Percentiles rank a stretch among this genome's conserved stretches.
Conservation (phyloP, 169 alveolate genomes). For the Plasmodium knowlesi region DNA sequence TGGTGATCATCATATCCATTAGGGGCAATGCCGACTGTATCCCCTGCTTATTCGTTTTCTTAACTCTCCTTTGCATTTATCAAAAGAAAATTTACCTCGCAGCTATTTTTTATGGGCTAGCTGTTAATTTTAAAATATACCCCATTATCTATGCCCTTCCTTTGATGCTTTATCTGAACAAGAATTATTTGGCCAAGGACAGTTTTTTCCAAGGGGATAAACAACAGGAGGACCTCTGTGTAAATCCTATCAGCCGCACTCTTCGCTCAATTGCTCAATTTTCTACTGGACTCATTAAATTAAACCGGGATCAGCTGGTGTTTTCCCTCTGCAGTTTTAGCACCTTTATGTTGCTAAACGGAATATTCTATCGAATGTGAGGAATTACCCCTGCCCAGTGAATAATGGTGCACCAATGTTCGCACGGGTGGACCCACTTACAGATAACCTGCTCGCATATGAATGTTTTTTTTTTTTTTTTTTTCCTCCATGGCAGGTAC, state of each 20-base stretch:
- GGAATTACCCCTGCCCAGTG: background rate
- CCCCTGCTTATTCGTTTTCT: conserved; percentile 82
- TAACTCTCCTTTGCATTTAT: conserved; percentile 78
- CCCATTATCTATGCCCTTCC: conserved; percentile 97
- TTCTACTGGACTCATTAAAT: conserved; percentile 27
- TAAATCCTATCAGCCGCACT: conserved; percentile 35
- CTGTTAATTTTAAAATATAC: conserved; percentile 96
- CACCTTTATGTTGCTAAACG: conserved; percentile 81
- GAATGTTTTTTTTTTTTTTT: background rate
- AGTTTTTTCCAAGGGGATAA: conserved; percentile 64
- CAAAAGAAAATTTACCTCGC: conserved; percentile 77
- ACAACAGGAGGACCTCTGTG: conserved; percentile 21
- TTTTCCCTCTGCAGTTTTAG: conserved; percentile 86
- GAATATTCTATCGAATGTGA: conserved; percentile 82
- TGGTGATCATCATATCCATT: conserved; percentile 92
- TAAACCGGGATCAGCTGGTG: conserved; percentile 77
- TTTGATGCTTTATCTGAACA: conserved; percentile 81
- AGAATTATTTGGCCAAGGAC: conserved; percentile 34
- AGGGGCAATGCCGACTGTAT: conserved; percentile 95
- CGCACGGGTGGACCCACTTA: background rate
- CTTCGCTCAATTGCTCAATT: background rate
- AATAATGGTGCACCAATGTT: background rate
- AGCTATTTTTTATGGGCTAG: conserved; percentile 90
- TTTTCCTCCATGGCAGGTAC: conserved; percentile 78
- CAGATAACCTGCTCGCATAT: background rate